Evolutionary conservation across 2,329 filamentous ascomycete species (phyloP), one percentile per base, ranked within the genome.

Genomic region (Xylariaceae sp.): DNA sequence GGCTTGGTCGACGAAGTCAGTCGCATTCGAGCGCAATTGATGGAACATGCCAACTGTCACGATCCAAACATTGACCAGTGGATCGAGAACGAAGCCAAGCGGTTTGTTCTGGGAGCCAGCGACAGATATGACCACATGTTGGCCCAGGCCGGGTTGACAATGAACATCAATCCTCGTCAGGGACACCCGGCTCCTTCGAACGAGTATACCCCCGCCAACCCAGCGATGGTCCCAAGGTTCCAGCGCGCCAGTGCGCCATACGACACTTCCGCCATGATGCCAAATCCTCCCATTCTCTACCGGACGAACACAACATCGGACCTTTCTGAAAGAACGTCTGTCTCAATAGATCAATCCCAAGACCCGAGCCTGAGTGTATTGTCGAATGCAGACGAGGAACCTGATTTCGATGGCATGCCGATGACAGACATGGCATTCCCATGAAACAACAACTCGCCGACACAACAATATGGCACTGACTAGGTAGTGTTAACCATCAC

Each of bases 11-110:
- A 62, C 9, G 71, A 78, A 44, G 59, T 74, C 11, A 69, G 62
- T 39, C 55, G 60, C 37, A 67, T 78, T 46, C 74, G 77, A 53
- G 69, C 69, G 19, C 56, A 69, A 34, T 62, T 79, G 29, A 77
- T 79, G 72, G 53, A 56, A 7, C 76, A 79, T 45, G 71, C 72
- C 11, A 59, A 55, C 38, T 79, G 76, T 59, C 68, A 73, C 44
- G 73, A 78, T 41, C 51, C 64, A 12, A 74, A 75, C 42, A 78
- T 79, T 50, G 62, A 76, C 44, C 60, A 63, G 16, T 79, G 75
- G 75, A 64, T 79, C 31, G 65, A 74, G 38, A 72, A 65, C 41
- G 72, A 77, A 54, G 74, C 75, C 3, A 65, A 63, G 36, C 65
- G 60, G n/a, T 74, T 73, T 42, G 72, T 76, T 4, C 57, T 68